These are phyloP conservation scores for Patellifolia procumbens DNA, from an alignment of 179 eudicot species.

Conservation along the genomic window DNA sequence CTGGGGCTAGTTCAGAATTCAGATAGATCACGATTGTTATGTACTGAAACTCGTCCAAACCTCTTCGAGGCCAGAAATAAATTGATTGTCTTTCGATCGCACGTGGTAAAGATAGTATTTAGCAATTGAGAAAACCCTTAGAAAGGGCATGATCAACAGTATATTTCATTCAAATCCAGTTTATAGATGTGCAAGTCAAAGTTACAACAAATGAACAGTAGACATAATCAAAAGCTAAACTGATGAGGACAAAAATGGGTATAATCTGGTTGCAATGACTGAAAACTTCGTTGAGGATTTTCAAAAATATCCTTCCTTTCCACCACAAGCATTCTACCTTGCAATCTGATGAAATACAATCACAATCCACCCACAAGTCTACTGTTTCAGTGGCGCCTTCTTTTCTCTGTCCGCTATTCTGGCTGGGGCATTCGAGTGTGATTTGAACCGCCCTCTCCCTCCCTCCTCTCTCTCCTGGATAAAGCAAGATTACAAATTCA, in stretches of 20 bases:
- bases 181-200: background rate
- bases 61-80: too few species aligned
- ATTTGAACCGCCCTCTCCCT: conserved; percentile 92
- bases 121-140: too few species aligned
- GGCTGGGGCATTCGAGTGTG: conserved; percentile 76
- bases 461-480: conserved; percentile 82
- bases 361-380: background rate
- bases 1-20: too few species aligned
- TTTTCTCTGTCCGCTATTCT: conserved; percentile 90
- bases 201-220: conserved; percentile 23
- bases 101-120: too few species aligned
- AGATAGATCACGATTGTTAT: too few species aligned
- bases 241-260: conserved; percentile 19
- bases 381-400: conserved; percentile 85
- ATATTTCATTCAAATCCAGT: background rate
- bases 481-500: conserved; percentile 2
- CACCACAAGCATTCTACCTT: conserved; percentile 5
- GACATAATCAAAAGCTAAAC: background rate
- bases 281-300: conserved; percentile 7
- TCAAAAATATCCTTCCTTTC: conserved; percentile 1
- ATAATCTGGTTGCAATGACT: conserved; percentile 19
- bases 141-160: too few species aligned
- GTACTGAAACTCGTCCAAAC: too few species aligned
- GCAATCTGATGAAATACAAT: background rate
- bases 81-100: too few species aligned